These are phyloP conservation scores for Melampsora americana DNA, from an alignment of 1,284 basidiomycete species.

Conservation along the genomic window DNA sequence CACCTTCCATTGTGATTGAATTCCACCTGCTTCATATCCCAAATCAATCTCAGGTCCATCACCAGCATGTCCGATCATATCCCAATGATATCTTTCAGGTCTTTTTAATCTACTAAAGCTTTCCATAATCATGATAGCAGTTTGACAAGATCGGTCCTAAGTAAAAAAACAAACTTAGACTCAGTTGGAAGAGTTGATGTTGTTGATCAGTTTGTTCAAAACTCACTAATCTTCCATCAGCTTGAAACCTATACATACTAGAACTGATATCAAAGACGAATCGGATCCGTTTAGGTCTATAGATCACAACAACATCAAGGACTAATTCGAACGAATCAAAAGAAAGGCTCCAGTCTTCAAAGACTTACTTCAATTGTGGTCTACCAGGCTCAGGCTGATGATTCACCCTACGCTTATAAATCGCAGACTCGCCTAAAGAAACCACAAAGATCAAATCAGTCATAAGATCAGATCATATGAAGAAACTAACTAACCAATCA, in stretches of 20 bases:
- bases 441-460: conserved; percentile 48
- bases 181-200: not conserved
- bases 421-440: conserved; percentile 45
- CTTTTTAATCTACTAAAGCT: conserved; percentile 47
- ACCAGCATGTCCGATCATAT: conserved; percentile 54
- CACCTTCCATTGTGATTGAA: conserved; percentile 44
- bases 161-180: not conserved
- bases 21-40: conserved; percentile 48
- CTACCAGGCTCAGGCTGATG: not conserved
- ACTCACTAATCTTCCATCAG: conserved; percentile 51
- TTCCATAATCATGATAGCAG: conserved; percentile 54
- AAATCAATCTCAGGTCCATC: conserved; percentile 53
- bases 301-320: conserved; percentile 43
- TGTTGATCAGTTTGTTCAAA: conserved; percentile 2
- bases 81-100: conserved; percentile 51
- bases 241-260: conserved; percentile 53
- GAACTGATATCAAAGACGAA: conserved; percentile 53
- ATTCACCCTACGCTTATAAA: not conserved
- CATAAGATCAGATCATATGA: conserved; percentile 34
- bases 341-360: too few relatives aligned
- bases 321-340: too few relatives aligned
- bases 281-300: conserved; percentile 55
- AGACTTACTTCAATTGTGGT: not conserved
- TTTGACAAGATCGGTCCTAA: conserved; percentile 1
- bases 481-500: conserved; percentile 54